Percentiles rank a stretch among this genome's conserved stretches.
These are phyloP conservation scores for Talaromyces funiculosus DNA, from an alignment of 2,329 filamentous ascomycete species.

Conservation along the genomic window DNA sequence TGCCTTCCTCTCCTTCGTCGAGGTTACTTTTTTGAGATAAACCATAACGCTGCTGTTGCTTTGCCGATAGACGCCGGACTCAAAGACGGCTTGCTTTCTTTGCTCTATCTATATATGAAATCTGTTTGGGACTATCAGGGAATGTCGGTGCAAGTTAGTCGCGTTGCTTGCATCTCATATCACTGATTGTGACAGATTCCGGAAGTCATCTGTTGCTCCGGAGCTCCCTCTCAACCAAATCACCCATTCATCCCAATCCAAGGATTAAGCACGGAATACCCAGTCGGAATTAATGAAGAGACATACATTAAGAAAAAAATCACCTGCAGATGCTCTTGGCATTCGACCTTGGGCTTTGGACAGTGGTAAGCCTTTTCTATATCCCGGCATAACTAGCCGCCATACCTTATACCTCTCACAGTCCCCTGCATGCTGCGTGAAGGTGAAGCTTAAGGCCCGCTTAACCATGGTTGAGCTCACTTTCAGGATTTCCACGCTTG, in stretches of 20 bases:
- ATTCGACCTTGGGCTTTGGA: slow-evolving; percentile 12
- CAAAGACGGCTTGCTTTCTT: not conserved
- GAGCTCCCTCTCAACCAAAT: not conserved
- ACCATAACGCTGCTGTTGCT: not conserved
- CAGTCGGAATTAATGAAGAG: slow-evolving; percentile 12
- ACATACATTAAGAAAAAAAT: slow-evolving; percentile 9
- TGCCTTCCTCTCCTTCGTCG: slow-evolving; percentile 4
- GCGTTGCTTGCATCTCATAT: not conserved
- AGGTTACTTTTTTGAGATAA: slow-evolving; percentile 3
- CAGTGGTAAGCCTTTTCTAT: slow-evolving; percentile 7
- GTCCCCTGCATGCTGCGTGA: slow-evolving; percentile 12
- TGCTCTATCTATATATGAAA: not conserved
- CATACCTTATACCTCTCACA: slow-evolving; percentile 1
- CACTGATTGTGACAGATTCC: not conserved
- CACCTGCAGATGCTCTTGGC: slow-evolving; percentile 13
- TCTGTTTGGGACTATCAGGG: not conserved
- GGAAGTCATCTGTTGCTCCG: not conserved
- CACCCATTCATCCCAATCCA: not conserved
- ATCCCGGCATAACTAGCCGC: not conserved
- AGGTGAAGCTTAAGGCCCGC: slow-evolving; percentile 1
- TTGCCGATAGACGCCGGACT: not conserved
- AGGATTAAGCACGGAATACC: not conserved
- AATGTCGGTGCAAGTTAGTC: not conserved
- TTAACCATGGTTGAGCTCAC: not conserved
- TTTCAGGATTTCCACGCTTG: not conserved